Evolutionary conservation across 805 yeast species (phyloP).

Genomic region (Candida ponderosae): DNA sequence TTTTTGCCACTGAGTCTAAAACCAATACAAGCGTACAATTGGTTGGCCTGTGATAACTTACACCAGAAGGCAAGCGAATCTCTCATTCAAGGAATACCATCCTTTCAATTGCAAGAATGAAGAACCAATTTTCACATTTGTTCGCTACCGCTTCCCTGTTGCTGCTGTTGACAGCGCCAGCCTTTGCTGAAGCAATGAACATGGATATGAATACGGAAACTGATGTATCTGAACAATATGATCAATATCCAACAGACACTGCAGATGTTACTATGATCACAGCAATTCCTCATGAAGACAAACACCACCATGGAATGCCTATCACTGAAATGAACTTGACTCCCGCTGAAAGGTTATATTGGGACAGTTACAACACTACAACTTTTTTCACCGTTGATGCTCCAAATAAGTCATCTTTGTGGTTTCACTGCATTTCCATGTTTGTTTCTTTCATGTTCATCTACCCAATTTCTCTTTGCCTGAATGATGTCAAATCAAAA

Average conservation of each 20-base stretch:
- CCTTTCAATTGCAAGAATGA: too few species aligned
- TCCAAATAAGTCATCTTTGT: constrained; percentile 43
- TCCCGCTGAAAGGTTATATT: constrained; percentile 65
- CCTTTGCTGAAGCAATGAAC: constrained; percentile 7
- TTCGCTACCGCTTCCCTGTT: too few species aligned
- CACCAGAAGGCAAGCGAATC: too few species aligned
- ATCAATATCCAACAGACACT: constrained; percentile 5
- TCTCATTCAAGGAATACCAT: too few species aligned
- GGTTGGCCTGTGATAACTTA: too few species aligned
- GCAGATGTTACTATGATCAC: constrained; percentile 8
- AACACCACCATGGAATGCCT: constrained; percentile 62
- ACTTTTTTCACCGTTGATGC: constrained; percentile 54
- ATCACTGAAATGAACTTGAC: constrained; percentile 58
- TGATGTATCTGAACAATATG: constrained; percentile 3
- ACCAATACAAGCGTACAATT: too few species aligned
- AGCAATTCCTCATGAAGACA: constrained; percentile 40
- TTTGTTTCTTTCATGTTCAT: constrained; percentile 38
- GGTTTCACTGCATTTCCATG: constrained; percentile 43
- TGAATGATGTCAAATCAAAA: constrained; percentile 50
- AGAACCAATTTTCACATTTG: too few species aligned
- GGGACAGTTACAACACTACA: constrained; percentile 76
- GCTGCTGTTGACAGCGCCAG: neutral
- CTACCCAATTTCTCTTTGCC: constrained; percentile 62
- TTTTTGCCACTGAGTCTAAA: too few species aligned
- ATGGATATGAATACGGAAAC: constrained; percentile 19